Evolutionary conservation across 371 early-diverging fungal species (phyloP), one percentile per base, ranked within the genome.

Genomic region (Mucor saturninus): DNA sequence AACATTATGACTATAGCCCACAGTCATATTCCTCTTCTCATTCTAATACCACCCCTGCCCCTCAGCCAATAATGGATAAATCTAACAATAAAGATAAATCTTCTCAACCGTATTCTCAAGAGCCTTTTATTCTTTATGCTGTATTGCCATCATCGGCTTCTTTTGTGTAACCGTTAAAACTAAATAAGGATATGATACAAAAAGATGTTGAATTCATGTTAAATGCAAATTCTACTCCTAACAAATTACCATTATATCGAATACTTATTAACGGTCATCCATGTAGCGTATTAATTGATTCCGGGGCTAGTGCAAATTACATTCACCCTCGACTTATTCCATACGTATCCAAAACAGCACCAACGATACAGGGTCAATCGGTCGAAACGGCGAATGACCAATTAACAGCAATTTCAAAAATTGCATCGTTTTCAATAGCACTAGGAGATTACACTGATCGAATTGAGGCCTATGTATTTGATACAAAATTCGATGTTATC

Each of bases 401-500:
- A 21, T 8, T 11, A 21, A 45, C 30, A n/a, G n/a, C n/a, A n/a
- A n/a, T n/a, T n/a, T n/a, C n/a, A n/a, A n/a, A 29, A 3, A 54
- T 43, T 5, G 61, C 54, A 13, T 3, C 6, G 1, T 40, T 61
- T 1, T 9, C 14, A 2, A 32, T 61, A 1, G 13, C 9, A n/a
- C 1, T 61, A 15, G 21, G 43, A 35, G 45, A 43, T 5, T 54
- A 61, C 32, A 8, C 28, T 0, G 54, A 53, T 35, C 15, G 28
- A 15, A 43, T 61, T 14, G 45, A 42, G 21, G 61, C 54, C 2
- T 61, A 43, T 35, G 61, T 61, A 0, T 54, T 61, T n/a, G 43
- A 39, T 8, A 61, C 61, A 4, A 61, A 61, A 15, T 61, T 61
- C 13, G 54, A 61, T 31, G 9, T 61, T 0, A 61, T 61, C 21